phyloP scores from a whole-genome alignment of 495 filamentous ascomycete species.

The Apiosordaria backusii region DNA sequence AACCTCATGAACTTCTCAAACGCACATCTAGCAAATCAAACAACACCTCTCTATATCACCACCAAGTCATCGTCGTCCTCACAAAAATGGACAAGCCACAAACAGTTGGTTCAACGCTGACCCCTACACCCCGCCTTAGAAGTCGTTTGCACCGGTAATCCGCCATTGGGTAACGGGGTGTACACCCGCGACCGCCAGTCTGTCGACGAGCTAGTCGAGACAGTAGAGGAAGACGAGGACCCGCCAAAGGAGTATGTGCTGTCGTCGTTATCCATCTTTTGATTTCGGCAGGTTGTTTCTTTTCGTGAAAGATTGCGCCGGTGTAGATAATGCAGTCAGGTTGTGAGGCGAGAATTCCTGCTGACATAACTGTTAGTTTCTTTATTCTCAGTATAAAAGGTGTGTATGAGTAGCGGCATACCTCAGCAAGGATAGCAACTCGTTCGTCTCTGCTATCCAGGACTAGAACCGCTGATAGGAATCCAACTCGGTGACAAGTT shows the following conservation, averaged over 20 bases:
- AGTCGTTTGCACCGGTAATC: neutral
- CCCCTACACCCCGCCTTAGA: neutral
- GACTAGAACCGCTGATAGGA: neutral
- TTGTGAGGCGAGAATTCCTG: too few species aligned
- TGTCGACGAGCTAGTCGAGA: neutral
- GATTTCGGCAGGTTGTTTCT: too few species aligned
- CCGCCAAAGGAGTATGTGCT: constrained; percentile 7
- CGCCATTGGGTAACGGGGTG: neutral
- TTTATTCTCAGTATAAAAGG: too few species aligned
- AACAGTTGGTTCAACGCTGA: neutral
- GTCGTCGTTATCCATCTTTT: constrained; percentile 12
- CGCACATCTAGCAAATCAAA: too few species aligned
- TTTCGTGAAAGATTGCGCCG: constrained; percentile 6
- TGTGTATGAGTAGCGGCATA: neutral
- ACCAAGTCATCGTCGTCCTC: too few species aligned
- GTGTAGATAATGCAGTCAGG: neutral
- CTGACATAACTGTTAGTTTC: neutral
- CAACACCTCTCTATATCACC: too few species aligned
- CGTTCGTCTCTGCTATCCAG: neutral
- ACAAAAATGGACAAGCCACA: too few species aligned
- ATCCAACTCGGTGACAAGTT: neutral
- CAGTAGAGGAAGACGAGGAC: neutral
- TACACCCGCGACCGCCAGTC: constrained; percentile 16
- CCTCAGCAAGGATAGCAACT: neutral
- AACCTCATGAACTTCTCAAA: too few species aligned